Base-by-base conservation (phyloP, 345 rosid genomes). In the Corchorus capsularis region DNA sequence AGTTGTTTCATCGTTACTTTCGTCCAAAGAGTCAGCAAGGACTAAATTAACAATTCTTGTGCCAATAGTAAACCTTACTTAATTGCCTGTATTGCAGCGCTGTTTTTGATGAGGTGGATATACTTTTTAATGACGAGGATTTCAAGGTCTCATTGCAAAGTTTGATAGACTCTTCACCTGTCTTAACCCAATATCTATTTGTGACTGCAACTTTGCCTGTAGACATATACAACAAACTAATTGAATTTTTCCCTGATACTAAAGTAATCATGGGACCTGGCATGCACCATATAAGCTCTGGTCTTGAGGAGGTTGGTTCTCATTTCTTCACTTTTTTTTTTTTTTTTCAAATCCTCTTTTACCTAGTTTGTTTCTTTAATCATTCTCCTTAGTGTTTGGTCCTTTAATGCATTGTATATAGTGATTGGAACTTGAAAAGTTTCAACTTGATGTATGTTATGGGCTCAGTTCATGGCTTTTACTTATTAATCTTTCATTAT, bases 241-340 rank as follows among this genome's bases (percentile, higher is more conserved):
- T 95, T 75, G 91, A 92, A 81, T 83, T 85, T 76, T 87, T 95
- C 75, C 99, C 98, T 43, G 99, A 92, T 78, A 87, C 96, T 81
- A 81, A 88, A 85, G 92, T 89, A 66, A 84, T 92, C 77, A 90
- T 93, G 98, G 99, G 99, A 83, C 99, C 96, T 79, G 89, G 96
- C 41, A 89, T 89, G 83, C 97, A 92, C 79, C 94, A 95, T 54
- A 89, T 90, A 79, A 95, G 96, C 83, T 73, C 85, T 66, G 84
- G 90, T 71, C 96, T 95, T 11, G 92, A 92, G 85, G 99, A 93
- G 99, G 99, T 93, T 80, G 49, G 83, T 77, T 83, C 75, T 17
- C 62, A 41, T 59, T 43, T 60, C 49, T 55, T 47, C 46, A 57
- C 27, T 45, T 37, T 20, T 47, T 37, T 49, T 55, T 53, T 27